Conservation (phyloP, 2,329 filamentous ascomycete genomes). For the Ophiostoma pallidulum region DNA sequence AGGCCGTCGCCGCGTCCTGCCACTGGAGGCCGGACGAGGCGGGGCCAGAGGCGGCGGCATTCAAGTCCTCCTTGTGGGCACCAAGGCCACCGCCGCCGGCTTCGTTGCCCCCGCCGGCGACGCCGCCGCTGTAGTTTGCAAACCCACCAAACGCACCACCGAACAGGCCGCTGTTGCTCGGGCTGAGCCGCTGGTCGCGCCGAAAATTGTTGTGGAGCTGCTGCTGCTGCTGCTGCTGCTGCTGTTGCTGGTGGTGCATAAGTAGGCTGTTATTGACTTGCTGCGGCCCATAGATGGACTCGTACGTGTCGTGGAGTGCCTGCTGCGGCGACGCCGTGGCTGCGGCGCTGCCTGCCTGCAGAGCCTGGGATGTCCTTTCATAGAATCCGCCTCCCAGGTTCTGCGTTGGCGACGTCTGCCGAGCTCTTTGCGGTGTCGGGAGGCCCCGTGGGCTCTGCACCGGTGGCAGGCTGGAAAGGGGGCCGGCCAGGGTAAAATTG, state of each 20-base stretch:
- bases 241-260: not conserved
- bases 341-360: not conserved
- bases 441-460: constrained; percentile 26
- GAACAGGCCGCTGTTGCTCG: not conserved
- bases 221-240: constrained; percentile 3
- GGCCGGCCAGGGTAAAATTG: constrained; percentile 19
- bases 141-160: not conserved
- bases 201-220: not conserved
- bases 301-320: not conserved
- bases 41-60: not conserved
- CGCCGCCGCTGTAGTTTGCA: not conserved
- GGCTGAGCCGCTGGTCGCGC: not conserved
- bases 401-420: not conserved
- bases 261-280: too few relatives aligned
- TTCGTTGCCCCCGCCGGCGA: not conserved
- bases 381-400: not conserved
- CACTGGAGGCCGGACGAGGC: constrained; percentile 7
- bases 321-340: not conserved
- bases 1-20: constrained; percentile 18
- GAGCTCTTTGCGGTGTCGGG: constrained; percentile 12
- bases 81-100: not conserved
- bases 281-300: not conserved
- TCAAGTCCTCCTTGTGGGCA: not conserved
- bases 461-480: constrained; percentile 23
- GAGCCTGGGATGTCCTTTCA: not conserved